Conservation (phyloP, 345 rosid species). For the Cardamine chenopodiifolia region DNA sequence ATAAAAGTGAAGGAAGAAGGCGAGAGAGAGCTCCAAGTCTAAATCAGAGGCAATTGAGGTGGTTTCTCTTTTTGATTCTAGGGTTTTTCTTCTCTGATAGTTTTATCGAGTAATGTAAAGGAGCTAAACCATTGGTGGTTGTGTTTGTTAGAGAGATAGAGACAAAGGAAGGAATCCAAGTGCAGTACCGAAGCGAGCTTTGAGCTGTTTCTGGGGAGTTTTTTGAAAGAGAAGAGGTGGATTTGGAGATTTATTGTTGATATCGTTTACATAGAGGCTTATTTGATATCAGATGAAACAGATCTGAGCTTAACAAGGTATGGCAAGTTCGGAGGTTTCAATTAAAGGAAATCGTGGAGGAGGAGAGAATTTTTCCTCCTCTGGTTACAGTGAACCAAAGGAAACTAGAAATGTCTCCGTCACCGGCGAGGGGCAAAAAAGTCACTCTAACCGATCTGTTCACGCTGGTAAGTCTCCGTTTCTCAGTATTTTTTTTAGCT, state of each 20-base stretch:
- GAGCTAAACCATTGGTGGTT: conserved; percentile 37
- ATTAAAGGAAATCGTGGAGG: conserved; percentile 51
- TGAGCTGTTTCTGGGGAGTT: neutral
- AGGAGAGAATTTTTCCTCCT: conserved; percentile 47
- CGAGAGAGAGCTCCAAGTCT: conserved; percentile 36
- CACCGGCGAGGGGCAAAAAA: conserved; percentile 46
- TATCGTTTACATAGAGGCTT: conserved; percentile 5
- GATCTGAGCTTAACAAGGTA: conserved; percentile 53
- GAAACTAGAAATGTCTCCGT: conserved; percentile 33
- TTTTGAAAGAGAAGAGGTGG: conserved; percentile 25
- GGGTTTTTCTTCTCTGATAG: conserved; percentile 27
- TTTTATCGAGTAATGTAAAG: conserved; percentile 24
- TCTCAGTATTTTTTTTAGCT: neutral
- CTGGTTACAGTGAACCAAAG: conserved; percentile 45
- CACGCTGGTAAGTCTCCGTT: conserved; percentile 15
- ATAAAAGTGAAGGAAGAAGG: conserved; percentile 19
- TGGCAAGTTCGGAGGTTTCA: conserved; percentile 52
- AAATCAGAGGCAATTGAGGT: conserved; percentile 44
- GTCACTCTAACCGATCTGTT: conserved; percentile 39
- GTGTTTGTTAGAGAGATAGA: conserved; percentile 18
- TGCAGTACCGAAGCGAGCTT: conserved; percentile 8
- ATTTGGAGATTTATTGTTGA: conserved; percentile 13
- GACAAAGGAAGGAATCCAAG: conserved; percentile 23
- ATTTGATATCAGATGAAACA: conserved; percentile 50
- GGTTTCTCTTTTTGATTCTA: conserved; percentile 21